Evolutionary conservation across 805 yeast genomes (phyloP), one percentile per base, ranked within the genome.

Genomic region (Candida succiphila): DNA sequence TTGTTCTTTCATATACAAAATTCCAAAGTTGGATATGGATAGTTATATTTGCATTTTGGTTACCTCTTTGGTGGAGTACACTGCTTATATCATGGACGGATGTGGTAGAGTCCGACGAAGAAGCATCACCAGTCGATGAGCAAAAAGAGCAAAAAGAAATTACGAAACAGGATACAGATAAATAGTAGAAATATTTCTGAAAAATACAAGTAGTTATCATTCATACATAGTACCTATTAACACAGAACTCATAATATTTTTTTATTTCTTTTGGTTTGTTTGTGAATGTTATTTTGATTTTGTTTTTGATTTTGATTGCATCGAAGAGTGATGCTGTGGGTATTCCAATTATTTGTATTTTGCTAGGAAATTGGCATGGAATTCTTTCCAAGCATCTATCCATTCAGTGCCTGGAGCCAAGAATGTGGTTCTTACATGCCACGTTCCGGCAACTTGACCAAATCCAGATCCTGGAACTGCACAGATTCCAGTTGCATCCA

Each of bases 381-480:
- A 92, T 14, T 61, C 58, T 33, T 71, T 71, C 87, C 96, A 85
- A 30, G 65, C 59, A 15, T 72, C 68, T 44, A 87, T 84, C 86
- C 96, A 86, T 46, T 85, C 89, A 18, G 73, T 69, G 28, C 96
- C 97, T 13, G 97, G 96, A 12, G 98, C 94, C 50, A 92, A 67
- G 65, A 92, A 92, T 1, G 99, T 92, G 1, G 98, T 92, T 68
- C 99, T 78, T 48, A 92, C 70, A 54, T 92, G 99, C 62, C 69
- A 81, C 4, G 96, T 87, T 16, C 86, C 94, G 31, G 77, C 78
- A 31, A 68, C 80, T 61, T 92, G 98, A 22, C 97, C 96, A 49
- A 92, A 92, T 1, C 99, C 99, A 23, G 86, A 76, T 27, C 98
- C 99, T 21, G 99, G 97, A 41, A 92, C 94, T 29, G 94, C 85